Percentiles rank a stretch among this genome's conserved stretches.
These are phyloP conservation scores for Metarhizium brunneum DNA, from an alignment of 2,329 filamentous ascomycete genomes.

Conservation along the genomic window DNA sequence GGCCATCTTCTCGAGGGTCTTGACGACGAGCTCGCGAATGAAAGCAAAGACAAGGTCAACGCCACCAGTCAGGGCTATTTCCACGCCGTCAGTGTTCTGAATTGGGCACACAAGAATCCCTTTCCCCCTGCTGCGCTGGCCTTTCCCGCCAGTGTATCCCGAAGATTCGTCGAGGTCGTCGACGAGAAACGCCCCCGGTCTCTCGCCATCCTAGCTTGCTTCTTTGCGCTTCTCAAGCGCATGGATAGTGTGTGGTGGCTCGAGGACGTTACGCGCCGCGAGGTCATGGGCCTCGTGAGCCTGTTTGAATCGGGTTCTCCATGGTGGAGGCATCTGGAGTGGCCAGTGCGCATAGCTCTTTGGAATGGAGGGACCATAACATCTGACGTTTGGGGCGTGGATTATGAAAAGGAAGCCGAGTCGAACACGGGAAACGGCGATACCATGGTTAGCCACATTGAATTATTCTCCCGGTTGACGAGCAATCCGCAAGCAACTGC, in stretches of 20 bases:
- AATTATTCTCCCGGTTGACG: slow-evolving; percentile 28
- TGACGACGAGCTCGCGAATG: slow-evolving; percentile 42
- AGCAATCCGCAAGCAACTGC: slow-evolving; percentile 18
- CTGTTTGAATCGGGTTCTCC: slow-evolving; percentile 48
- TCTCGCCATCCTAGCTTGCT: slow-evolving; percentile 54
- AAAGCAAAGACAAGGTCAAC: slow-evolving; percentile 20
- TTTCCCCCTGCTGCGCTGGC: slow-evolving; percentile 49
- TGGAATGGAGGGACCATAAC: slow-evolving; percentile 45
- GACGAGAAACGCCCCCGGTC: slow-evolving; percentile 50
- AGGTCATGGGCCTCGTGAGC: slow-evolving; percentile 54
- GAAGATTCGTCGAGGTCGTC: slow-evolving; percentile 51
- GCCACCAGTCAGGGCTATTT: slow-evolving; percentile 44
- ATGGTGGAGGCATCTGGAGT: slow-evolving; percentile 54
- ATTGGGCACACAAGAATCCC: slow-evolving; percentile 55
- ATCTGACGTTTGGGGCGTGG: slow-evolving; percentile 46
- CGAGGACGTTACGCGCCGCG: slow-evolving; percentile 53
- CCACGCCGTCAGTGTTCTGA: slow-evolving; percentile 56
- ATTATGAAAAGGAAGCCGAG: slow-evolving; percentile 33
- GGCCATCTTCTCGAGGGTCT: slow-evolving; percentile 48
- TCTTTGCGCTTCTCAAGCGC: slow-evolving; percentile 55
- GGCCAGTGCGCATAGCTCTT: slow-evolving; percentile 50
- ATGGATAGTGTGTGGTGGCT: slow-evolving; percentile 62
- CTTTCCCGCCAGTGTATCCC: slow-evolving; percentile 56
- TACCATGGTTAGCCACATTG: slow-evolving; percentile 30
- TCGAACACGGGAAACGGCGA: slow-evolving; percentile 25